phyloP scores from a whole-genome alignment of 371 early-diverging fungal genomes.

The Apophysomyces ossiformis region DNA sequence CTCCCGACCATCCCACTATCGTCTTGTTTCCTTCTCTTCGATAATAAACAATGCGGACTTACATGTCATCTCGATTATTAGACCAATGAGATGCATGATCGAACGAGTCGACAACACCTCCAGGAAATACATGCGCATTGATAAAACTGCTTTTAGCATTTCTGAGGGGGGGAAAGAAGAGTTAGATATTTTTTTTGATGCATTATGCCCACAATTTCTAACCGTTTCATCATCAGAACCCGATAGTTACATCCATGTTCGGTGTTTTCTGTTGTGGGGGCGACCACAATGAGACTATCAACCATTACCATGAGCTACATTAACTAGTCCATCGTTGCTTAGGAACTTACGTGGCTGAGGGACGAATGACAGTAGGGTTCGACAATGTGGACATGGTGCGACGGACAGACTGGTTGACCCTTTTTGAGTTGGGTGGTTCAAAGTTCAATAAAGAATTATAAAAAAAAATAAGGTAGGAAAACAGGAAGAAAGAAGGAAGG shows the following conservation, averaged over 20 bases:
- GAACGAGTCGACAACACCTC: slow-evolving; percentile 64
- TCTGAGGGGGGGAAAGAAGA: slow-evolving; percentile 19
- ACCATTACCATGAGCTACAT: not conserved
- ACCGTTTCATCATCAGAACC: slow-evolving; percentile 66
- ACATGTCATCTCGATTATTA: slow-evolving; percentile 12
- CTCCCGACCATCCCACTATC: no score
- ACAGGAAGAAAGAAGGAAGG: not conserved
- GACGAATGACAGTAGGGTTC: slow-evolving; percentile 20
- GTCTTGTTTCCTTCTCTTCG: no score
- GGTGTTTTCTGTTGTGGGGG: slow-evolving; percentile 39
- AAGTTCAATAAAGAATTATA: no score
- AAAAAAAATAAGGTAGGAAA: no score
- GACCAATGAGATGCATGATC: slow-evolving; percentile 56
- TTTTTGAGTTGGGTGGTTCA: not conserved
- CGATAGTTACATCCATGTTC: slow-evolving; percentile 51
- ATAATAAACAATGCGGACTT: not conserved
- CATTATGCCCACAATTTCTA: no score
- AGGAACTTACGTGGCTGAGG: slow-evolving; percentile 31
- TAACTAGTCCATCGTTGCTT: no score
- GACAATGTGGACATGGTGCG: not conserved
- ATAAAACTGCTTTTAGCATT: slow-evolving; percentile 60
- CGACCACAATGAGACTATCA: slow-evolving; percentile 52
- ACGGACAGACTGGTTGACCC: not conserved
- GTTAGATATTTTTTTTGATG: no score
- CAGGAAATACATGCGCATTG: slow-evolving; percentile 64